phyloP scores from a whole-genome alignment of 2,329 filamentous ascomycete species.

The Chrysoporthe austroafricana region DNA sequence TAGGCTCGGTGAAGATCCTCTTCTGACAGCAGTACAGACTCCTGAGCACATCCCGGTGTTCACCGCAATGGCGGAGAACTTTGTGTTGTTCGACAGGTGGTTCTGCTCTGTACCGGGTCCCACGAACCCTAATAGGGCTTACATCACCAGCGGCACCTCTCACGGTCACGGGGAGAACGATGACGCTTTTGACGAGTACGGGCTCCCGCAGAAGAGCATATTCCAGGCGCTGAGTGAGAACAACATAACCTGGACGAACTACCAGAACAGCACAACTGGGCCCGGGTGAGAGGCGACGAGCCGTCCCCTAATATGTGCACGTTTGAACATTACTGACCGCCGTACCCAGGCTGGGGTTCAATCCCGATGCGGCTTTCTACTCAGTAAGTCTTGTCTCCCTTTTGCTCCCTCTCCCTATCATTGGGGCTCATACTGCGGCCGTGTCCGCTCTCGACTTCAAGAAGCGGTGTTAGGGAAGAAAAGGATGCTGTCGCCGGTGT shows the following conservation, averaged over 20 bases:
- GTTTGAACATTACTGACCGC: background rate
- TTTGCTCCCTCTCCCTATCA: too few species aligned
- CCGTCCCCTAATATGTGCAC: background rate
- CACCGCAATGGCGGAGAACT: constrained; percentile 46
- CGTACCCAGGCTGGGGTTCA: constrained; percentile 14
- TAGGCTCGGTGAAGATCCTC: background rate
- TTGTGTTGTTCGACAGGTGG: constrained; percentile 49
- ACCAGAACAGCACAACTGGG: constrained; percentile 45
- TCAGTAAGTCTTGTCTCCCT: constrained; percentile 14
- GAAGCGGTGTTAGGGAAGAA: too few species aligned
- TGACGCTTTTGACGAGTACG: constrained; percentile 34
- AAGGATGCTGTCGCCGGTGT: too few species aligned
- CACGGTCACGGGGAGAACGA: constrained; percentile 39
- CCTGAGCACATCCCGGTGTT: constrained; percentile 46
- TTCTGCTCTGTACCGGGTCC: constrained; percentile 38
- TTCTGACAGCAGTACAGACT: constrained; percentile 24
- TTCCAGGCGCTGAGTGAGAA: constrained; percentile 47
- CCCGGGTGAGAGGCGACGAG: constrained; percentile 30
- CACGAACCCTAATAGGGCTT: constrained; percentile 47
- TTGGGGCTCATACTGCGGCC: too few species aligned
- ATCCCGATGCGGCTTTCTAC: constrained; percentile 48
- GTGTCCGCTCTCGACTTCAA: too few species aligned
- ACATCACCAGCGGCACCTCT: constrained; percentile 36
- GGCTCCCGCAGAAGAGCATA: constrained; percentile 39
- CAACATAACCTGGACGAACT: constrained; percentile 50